Conservation (phyloP, 2,329 filamentous ascomycete genomes). For the Pestalotiopsis sp. region DNA sequence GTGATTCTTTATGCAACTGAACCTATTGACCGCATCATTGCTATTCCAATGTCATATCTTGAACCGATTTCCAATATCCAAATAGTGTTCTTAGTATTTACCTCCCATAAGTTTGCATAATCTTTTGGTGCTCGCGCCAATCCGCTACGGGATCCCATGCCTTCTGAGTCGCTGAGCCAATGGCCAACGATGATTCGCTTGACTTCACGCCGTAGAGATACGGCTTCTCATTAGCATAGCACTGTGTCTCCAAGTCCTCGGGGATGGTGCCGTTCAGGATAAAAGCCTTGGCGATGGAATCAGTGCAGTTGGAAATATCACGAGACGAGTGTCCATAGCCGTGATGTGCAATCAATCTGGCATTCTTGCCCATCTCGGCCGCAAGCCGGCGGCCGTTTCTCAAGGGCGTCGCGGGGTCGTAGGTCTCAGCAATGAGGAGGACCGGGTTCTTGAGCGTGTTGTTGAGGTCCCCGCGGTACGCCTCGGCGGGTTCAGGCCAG, state of each 20-base stretch:
- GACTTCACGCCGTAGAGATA: conserved; percentile 41
- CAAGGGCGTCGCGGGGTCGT: conserved; percentile 53
- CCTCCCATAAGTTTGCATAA: not conserved
- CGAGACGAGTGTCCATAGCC: conserved; percentile 51
- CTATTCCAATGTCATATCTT: not conserved
- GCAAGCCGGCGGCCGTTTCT: conserved; percentile 48
- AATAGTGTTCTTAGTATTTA: not conserved
- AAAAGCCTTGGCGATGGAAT: conserved; percentile 40
- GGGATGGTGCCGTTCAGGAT: conserved; percentile 45
- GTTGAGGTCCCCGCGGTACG: conserved; percentile 49
- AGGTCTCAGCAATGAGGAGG: conserved; percentile 49
- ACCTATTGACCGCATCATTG: not conserved
- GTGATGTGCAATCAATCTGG: conserved; percentile 50
- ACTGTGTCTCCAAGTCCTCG: conserved; percentile 42
- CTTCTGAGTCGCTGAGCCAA: not conserved
- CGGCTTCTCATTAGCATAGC: conserved; percentile 50
- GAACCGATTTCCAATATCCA: not conserved
- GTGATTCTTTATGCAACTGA: not conserved
- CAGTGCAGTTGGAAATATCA: conserved; percentile 49
- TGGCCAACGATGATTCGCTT: not conserved
- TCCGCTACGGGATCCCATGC: not conserved
- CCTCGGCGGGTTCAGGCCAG: conserved; percentile 49
- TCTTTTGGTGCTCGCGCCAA: conserved; percentile 4
- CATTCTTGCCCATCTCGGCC: conserved; percentile 49
- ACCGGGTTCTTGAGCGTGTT: conserved; percentile 45